These are phyloP conservation scores for Penicillium tannophilum DNA, from an alignment of 495 filamentous ascomycete species.

Conservation along the genomic window DNA sequence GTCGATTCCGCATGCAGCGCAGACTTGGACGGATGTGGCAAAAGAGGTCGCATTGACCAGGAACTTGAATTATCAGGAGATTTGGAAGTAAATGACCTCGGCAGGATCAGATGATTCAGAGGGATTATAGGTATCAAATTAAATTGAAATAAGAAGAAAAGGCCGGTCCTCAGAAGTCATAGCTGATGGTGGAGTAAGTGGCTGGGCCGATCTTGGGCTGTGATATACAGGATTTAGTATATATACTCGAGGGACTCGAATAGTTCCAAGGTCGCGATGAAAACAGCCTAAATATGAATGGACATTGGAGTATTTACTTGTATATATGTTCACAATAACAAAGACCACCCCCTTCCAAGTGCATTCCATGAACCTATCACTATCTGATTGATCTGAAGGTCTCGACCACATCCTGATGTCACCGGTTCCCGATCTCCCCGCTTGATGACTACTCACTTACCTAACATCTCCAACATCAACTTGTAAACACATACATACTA, in stretches of 20 bases:
- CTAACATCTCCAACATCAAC: background rate
- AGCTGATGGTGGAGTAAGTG: background rate
- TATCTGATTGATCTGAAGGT: constrained; percentile 1
- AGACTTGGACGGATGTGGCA: constrained; percentile 3
- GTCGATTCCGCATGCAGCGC: constrained; percentile 3
- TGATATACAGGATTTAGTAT: background rate
- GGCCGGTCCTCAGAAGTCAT: background rate
- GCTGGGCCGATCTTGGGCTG: constrained; percentile 3
- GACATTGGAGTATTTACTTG: too few relatives aligned
- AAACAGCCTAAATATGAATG: too few relatives aligned
- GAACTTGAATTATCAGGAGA: background rate
- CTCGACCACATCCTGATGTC: constrained; percentile 19
- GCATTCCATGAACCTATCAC: too few relatives aligned
- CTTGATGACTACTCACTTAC: constrained; percentile 4
- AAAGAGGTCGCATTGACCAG: constrained; percentile 5
- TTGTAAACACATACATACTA: background rate
- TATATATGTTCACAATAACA: too few relatives aligned
- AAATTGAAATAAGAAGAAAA: background rate
- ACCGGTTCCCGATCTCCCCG: constrained; percentile 6
- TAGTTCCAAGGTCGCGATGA: too few relatives aligned
- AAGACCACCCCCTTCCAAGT: too few relatives aligned
- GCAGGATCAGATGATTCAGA: background rate
- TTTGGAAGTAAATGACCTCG: too few relatives aligned
- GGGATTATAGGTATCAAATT: background rate
- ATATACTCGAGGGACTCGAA: background rate